Conservation (phyloP, 257 asterid species). For the Primulina tabacum region DNA sequence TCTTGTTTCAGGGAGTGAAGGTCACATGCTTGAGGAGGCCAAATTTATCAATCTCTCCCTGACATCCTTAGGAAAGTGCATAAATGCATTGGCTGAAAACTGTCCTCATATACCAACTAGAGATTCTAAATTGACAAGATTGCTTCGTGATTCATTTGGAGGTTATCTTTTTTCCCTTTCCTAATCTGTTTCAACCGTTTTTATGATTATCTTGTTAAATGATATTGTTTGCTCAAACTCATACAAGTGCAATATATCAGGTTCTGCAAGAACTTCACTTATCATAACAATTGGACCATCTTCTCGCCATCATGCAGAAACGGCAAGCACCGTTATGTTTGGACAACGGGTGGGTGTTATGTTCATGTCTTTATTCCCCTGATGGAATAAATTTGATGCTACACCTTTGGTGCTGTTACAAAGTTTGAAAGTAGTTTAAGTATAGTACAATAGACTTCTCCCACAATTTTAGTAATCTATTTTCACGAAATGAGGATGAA, state of each 20-base stretch:
- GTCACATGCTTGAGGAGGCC: slow-evolving; percentile 79
- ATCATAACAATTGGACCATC: slow-evolving; percentile 80
- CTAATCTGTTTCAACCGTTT: background rate
- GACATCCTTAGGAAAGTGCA: slow-evolving; percentile 80
- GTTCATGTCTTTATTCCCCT: slow-evolving; percentile 1
- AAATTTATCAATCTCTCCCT: slow-evolving; percentile 89
- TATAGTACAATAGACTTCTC: too few species aligned
- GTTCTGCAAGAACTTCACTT: slow-evolving; percentile 95
- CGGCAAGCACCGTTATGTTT: slow-evolving; percentile 84
- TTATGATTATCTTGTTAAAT: slow-evolving; percentile 8
- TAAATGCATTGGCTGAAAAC: slow-evolving; percentile 87
- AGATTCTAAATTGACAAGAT: slow-evolving; percentile 86
- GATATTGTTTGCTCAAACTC: slow-evolving; percentile 15
- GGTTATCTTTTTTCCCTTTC: slow-evolving; percentile 38
- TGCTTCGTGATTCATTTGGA: slow-evolving; percentile 95
- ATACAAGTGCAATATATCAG: slow-evolving; percentile 39
- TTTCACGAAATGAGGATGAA: too few species aligned
- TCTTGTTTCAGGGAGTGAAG: slow-evolving; percentile 76
- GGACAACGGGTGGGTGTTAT: slow-evolving; percentile 77
- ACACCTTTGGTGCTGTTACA: too few species aligned
- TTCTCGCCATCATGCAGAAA: slow-evolving; percentile 80
- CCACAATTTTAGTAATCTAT: too few species aligned
- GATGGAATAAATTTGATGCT: background rate
- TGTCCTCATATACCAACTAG: slow-evolving; percentile 89
- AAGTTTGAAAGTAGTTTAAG: background rate